Conservation (phyloP, 2,329 filamentous ascomycete species). For the Colletotrichum karsti region DNA sequence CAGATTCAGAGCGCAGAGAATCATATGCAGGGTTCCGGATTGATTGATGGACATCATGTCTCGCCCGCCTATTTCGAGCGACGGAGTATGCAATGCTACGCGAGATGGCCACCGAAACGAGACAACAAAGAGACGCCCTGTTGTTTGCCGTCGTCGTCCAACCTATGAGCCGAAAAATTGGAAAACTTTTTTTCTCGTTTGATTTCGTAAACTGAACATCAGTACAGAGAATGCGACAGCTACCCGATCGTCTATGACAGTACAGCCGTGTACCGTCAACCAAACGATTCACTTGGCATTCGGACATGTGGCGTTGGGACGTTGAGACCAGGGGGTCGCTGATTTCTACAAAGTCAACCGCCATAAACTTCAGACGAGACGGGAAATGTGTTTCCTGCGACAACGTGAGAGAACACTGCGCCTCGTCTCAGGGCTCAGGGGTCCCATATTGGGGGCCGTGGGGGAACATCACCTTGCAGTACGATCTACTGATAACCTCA, state of each 20-base stretch:
- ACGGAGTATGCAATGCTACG: conserved; percentile 11
- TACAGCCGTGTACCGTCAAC: too few species aligned
- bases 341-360: not conserved
- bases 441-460: not conserved
- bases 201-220: not conserved
- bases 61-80: conserved; percentile 15
- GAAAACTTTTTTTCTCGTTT: not conserved
- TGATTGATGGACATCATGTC: conserved; percentile 18
- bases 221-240: too few species aligned
- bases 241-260: too few species aligned
- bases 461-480: not conserved
- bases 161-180: not conserved
- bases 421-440: not conserved
- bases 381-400: conserved; percentile 4
- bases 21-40: conserved; percentile 12
- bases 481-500: not conserved
- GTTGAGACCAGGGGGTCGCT: not conserved
- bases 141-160: not conserved
- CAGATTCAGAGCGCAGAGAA: not conserved
- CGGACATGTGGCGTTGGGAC: not conserved
- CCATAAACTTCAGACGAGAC: not conserved
- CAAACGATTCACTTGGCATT: conserved; percentile 15
- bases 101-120: conserved; percentile 15
- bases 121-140: conserved; percentile 3
- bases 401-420: not conserved